These are phyloP conservation scores for Mycena latifolia DNA, from an alignment of 768 basidiomycete species.

Conservation along the genomic window DNA sequence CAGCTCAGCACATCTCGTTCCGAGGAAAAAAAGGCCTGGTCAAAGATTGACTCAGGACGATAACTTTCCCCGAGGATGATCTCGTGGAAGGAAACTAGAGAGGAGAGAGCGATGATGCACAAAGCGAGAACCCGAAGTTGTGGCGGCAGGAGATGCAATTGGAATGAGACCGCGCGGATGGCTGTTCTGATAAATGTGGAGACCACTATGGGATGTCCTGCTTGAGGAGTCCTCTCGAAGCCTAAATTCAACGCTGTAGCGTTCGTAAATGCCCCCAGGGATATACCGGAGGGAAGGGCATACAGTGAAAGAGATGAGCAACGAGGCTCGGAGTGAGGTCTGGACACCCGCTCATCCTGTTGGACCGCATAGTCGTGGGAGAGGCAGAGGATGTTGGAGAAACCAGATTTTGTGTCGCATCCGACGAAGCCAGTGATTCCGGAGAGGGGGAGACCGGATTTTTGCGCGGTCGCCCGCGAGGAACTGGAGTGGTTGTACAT, in stretches of 20 bases:
- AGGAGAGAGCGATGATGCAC: constrained; percentile 23
- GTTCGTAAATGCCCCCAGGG: too few relatives aligned
- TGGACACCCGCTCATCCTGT: background rate
- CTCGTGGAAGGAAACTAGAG: constrained; percentile 23
- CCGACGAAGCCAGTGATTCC: background rate
- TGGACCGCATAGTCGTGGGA: background rate
- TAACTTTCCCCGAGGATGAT: constrained; percentile 16
- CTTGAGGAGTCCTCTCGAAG: too few relatives aligned
- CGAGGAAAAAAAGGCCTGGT: constrained; percentile 13
- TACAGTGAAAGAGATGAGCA: constrained; percentile 26
- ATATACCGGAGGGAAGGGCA: too few relatives aligned
- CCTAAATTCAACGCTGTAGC: too few relatives aligned
- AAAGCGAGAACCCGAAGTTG: constrained; percentile 25
- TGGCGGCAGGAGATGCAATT: constrained; percentile 16
- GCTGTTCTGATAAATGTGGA: constrained; percentile 5
- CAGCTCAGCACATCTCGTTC: background rate
- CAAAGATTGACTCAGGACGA: constrained; percentile 14
- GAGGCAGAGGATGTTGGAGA: too few relatives aligned
- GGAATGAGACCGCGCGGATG: background rate
- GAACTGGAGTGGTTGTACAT: background rate
- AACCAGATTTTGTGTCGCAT: background rate
- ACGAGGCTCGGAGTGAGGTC: constrained; percentile 17
- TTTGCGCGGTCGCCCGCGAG: background rate
- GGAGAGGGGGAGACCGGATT: background rate
- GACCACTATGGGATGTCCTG: constrained; percentile 14